These are phyloP conservation scores for Aspergillus aculeatinus DNA, from an alignment of 2,329 filamentous ascomycete genomes.

Conservation along the genomic window DNA sequence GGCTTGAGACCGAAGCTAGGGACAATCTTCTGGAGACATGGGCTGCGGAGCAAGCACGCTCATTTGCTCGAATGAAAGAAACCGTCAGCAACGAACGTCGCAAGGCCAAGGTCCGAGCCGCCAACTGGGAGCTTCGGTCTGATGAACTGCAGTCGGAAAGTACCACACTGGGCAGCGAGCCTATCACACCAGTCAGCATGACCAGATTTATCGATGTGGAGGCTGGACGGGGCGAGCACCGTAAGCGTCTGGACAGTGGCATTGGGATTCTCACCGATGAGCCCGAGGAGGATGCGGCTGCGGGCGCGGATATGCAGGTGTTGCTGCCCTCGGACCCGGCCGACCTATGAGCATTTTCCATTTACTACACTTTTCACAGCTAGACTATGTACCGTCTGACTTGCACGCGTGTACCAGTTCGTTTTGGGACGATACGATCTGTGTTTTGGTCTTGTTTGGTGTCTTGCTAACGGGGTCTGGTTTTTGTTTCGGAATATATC, in stretches of 20 bases:
- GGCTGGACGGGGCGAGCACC: slow-evolving; percentile 39
- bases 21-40: slow-evolving; percentile 34
- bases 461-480: background rate
- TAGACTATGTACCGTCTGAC: background rate
- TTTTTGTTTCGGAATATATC: background rate
- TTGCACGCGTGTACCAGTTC: background rate
- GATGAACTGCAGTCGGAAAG: slow-evolving; percentile 36
- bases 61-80: slow-evolving; percentile 37
- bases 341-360: slow-evolving; percentile 18
- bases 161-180: slow-evolving; percentile 34
- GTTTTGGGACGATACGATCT: background rate
- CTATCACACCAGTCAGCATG: slow-evolving; percentile 45
- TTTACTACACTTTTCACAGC: background rate
- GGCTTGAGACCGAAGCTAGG: slow-evolving; percentile 39
- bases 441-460: background rate
- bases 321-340: slow-evolving; percentile 27
- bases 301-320: slow-evolving; percentile 16
- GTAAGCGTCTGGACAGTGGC: slow-evolving; percentile 41
- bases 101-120: slow-evolving; percentile 39
- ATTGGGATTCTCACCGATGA: slow-evolving; percentile 39
- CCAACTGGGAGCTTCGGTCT: slow-evolving; percentile 42
- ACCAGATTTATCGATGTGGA: slow-evolving; percentile 46
- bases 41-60: slow-evolving; percentile 34
- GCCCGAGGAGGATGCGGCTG: slow-evolving; percentile 33
- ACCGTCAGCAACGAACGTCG: slow-evolving; percentile 41